phyloP scores from a whole-genome alignment of 108 stramenopile genomes.

The Discostella pseudostelligera region DNA sequence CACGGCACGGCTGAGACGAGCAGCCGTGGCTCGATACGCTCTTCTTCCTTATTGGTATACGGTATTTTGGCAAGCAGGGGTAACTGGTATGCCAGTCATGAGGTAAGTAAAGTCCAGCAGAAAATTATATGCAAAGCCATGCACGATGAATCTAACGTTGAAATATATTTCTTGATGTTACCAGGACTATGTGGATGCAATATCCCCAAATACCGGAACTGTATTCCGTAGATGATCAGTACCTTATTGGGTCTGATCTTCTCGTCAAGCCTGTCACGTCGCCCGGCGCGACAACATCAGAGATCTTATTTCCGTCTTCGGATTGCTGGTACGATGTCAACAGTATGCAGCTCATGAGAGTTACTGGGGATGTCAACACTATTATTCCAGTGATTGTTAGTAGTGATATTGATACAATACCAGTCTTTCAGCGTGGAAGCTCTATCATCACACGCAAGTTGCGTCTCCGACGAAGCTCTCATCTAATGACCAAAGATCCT shows the following conservation, averaged over 20 bases:
- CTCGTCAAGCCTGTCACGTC: slow-evolving; percentile 95
- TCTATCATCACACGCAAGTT: slow-evolving; percentile 89
- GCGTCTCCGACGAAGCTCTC: slow-evolving; percentile 89
- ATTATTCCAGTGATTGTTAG: slow-evolving; percentile 51
- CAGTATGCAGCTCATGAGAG: slow-evolving; percentile 51
- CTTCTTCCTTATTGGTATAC: slow-evolving; percentile 98
- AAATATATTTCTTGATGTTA: not conserved
- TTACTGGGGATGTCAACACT: slow-evolving; percentile 41
- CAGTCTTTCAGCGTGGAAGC: slow-evolving; percentile 90
- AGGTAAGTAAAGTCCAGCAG: slow-evolving; percentile 48
- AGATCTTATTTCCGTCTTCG: slow-evolving; percentile 77
- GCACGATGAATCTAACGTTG: not conserved
- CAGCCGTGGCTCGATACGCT: slow-evolving; percentile 93
- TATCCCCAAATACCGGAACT: slow-evolving; percentile 75
- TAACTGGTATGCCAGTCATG: slow-evolving; percentile 97
- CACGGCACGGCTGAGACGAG: slow-evolving; percentile 73
- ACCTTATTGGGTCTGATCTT: slow-evolving; percentile 93
- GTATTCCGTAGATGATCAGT: slow-evolving; percentile 82
- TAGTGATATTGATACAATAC: slow-evolving; percentile 87
- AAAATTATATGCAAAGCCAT: not conserved
- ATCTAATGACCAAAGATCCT: slow-evolving; percentile 92
- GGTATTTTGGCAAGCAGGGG: slow-evolving; percentile 78
- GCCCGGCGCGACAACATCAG: slow-evolving; percentile 68
- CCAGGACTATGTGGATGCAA: slow-evolving; percentile 90
- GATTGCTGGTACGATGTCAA: slow-evolving; percentile 90